Conservation (phyloP, 768 basidiomycete genomes). For the Mycena galopus region DNA sequence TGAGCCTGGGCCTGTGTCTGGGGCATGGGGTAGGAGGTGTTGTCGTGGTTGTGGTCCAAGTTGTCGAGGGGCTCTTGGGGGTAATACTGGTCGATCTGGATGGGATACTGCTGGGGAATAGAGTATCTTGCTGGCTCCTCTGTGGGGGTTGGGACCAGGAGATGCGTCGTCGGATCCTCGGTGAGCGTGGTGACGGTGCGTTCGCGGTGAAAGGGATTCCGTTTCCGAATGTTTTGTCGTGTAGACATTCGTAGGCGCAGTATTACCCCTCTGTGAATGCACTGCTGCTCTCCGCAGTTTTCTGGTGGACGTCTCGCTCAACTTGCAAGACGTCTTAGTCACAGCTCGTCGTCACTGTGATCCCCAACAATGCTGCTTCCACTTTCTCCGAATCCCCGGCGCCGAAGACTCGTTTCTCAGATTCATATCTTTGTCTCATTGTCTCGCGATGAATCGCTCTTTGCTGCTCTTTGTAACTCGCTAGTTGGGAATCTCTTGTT, state of each 20-base stretch:
- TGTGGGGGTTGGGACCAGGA: conserved; percentile 63
- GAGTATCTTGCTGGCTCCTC: conserved; percentile 58
- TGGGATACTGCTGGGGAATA: neutral
- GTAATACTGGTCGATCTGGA: neutral
- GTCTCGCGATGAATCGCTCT: too few species aligned
- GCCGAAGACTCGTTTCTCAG: neutral
- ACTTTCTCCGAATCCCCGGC: conserved; percentile 1
- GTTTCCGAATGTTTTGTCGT: conserved; percentile 73
- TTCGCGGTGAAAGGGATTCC: conserved; percentile 68
- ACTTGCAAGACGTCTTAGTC: neutral
- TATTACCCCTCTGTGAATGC: neutral
- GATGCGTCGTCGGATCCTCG: conserved; percentile 67
- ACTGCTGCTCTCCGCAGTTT: neutral
- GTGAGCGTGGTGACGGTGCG: conserved; percentile 79
- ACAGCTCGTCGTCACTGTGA: neutral
- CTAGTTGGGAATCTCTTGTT: too few species aligned
- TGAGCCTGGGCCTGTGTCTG: conserved; percentile 19
- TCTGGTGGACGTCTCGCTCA: neutral
- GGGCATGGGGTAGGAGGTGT: conserved; percentile 38
- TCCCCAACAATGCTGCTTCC: neutral
- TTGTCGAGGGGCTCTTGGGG: conserved; percentile 41
- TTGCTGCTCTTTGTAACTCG: too few species aligned
- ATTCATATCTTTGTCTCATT: neutral
- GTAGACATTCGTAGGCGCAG: conserved; percentile 58
- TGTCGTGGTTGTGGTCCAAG: conserved; percentile 51